These are phyloP conservation scores for Suillus subaureus DNA, from an alignment of 768 basidiomycete genomes.

Conservation along the genomic window DNA sequence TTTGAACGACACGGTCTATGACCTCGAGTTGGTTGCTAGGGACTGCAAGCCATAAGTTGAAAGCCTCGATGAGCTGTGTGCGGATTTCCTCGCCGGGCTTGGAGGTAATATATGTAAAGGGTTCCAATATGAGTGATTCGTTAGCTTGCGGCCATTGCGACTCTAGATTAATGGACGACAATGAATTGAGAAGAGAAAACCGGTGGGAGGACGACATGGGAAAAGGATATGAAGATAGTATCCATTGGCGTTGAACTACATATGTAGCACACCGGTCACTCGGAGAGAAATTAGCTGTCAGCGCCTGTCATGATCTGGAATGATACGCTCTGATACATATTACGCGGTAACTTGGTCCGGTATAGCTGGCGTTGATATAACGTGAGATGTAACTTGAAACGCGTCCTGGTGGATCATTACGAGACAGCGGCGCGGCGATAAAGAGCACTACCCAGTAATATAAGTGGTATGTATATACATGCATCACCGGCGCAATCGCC, in stretches of 20 bases:
- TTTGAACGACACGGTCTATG: constrained; percentile 83
- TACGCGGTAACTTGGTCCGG: background rate
- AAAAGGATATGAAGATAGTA: background rate
- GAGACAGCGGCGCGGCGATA: background rate
- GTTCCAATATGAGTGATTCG: constrained; percentile 65
- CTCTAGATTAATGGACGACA: background rate
- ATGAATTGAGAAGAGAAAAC: constrained; percentile 4
- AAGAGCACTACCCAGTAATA: background rate
- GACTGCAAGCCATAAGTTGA: constrained; percentile 91
- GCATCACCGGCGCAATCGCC: background rate
- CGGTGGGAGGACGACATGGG: background rate
- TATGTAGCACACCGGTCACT: constrained; percentile 1
- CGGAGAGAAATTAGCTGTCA: constrained; percentile 15
- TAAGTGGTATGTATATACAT: background rate
- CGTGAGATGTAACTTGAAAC: background rate
- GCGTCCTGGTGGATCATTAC: background rate
- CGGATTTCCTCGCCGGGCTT: constrained; percentile 95
- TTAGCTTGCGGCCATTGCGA: constrained; percentile 38
- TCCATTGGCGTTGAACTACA: background rate
- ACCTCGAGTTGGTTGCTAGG: constrained; percentile 67
- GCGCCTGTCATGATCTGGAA: background rate
- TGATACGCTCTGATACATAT: background rate
- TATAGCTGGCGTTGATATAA: background rate
- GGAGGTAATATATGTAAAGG: constrained; percentile 80
- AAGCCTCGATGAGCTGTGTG: constrained; percentile 83